These are phyloP conservation scores for Pachyrhizus erosus DNA, from an alignment of 306 rosid genomes.

Conservation along the genomic window DNA sequence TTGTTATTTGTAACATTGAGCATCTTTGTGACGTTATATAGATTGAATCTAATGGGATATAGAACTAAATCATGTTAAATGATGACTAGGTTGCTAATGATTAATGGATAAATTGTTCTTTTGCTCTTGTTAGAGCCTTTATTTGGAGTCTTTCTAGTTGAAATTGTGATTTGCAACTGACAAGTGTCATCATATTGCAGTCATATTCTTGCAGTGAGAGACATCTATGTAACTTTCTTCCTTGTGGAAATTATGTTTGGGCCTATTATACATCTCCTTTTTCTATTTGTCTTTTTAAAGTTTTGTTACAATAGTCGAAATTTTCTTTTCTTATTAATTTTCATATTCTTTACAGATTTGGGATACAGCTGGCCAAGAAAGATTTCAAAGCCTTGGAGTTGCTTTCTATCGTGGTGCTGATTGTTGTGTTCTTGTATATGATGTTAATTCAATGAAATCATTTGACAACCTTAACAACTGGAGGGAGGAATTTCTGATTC, in stretches of 20 bases:
- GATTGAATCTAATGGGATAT: conserved; percentile 9
- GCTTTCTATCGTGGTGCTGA: conserved; percentile 99
- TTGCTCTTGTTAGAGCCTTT: conserved; percentile 23
- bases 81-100: neutral
- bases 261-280: neutral
- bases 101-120: neutral
- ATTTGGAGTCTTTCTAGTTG: neutral
- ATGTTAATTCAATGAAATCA: conserved; percentile 95
- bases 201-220: neutral
- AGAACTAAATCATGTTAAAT: conserved; percentile 9
- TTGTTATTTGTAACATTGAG: neutral
- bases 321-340: conserved; percentile 8
- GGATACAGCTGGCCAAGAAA: conserved; percentile 99
- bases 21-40: neutral
- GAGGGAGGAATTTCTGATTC: conserved; percentile 98
- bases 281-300: conserved; percentile 20
- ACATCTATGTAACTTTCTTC: conserved; percentile 21
- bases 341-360: conserved; percentile 68
- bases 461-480: conserved; percentile 98
- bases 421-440: conserved; percentile 99
- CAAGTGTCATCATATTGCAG: neutral
- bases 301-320: neutral
- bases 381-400: conserved; percentile 99
- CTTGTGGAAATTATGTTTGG: conserved; percentile 3
- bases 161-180: neutral